Evolutionary conservation across 1,284 basidiomycete genomes (phyloP).

Genomic region (Taiwanofungus camphoratus): DNA sequence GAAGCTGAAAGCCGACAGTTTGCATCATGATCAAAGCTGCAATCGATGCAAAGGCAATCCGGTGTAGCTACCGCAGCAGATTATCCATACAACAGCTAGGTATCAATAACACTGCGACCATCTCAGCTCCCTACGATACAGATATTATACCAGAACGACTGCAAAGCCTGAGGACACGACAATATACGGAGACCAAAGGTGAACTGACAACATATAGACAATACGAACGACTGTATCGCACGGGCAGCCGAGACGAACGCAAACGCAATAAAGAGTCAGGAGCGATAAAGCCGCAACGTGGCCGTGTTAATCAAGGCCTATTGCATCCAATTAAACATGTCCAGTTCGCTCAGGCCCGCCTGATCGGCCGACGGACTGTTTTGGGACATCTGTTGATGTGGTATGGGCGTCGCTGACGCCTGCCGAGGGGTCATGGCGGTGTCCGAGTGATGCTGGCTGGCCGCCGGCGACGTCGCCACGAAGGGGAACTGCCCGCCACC

Average conservation of each 20-base stretch:
- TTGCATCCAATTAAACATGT: constrained; percentile 27
- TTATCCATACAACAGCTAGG: constrained; percentile 12
- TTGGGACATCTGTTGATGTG: constrained; percentile 23
- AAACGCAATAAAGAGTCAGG: constrained; percentile 1
- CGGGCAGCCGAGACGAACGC: constrained; percentile 4
- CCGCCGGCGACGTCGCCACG: constrained; percentile 24
- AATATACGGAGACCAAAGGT: not conserved
- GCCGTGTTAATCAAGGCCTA: constrained; percentile 10
- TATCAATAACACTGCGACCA: constrained; percentile 13
- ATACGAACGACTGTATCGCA: constrained; percentile 4
- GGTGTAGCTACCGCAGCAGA: constrained; percentile 2
- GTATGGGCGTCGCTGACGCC: constrained; percentile 25
- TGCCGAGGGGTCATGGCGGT: constrained; percentile 20
- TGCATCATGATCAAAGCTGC: not conserved
- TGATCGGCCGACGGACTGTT: constrained; percentile 22
- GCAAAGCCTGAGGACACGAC: constrained; percentile 1
- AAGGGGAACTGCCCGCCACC: constrained; percentile 19
- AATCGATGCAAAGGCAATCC: not conserved
- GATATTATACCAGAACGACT: constrained; percentile 11
- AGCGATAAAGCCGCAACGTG: constrained; percentile 2
- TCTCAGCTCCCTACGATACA: constrained; percentile 17
- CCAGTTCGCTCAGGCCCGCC: constrained; percentile 21
- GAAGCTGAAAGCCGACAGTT: no score
- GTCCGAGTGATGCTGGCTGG: constrained; percentile 21
- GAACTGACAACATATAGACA: constrained; percentile 5